These are phyloP conservation scores for Fusarium armeniacum DNA, from an alignment of 2,329 filamentous ascomycete genomes.

Conservation along the genomic window DNA sequence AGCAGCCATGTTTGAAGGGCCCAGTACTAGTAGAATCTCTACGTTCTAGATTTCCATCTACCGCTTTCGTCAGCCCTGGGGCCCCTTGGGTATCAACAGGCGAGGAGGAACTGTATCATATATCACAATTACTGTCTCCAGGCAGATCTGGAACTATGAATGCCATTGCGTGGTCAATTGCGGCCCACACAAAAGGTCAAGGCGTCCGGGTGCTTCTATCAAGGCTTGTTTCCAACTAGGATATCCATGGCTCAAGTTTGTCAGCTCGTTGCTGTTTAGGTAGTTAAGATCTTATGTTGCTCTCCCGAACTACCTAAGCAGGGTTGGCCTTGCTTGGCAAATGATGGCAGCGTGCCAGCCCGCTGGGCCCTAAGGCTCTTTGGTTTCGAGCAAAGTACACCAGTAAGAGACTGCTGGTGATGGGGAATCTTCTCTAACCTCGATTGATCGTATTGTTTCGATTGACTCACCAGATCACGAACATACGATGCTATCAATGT, in stretches of 20 bases:
- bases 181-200: neutral
- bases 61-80: constrained; percentile 5
- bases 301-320: constrained; percentile 14
- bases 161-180: neutral
- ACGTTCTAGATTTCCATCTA: neutral
- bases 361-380: neutral
- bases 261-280: constrained; percentile 1
- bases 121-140: neutral
- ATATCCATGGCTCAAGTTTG: constrained; percentile 4
- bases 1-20: neutral
- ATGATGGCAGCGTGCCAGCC: neutral
- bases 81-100: neutral
- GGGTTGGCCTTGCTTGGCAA: constrained; percentile 14
- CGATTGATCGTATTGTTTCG: neutral
- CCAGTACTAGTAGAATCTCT: neutral
- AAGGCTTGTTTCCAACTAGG: neutral
- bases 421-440: neutral
- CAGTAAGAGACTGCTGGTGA: neutral
- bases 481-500: neutral
- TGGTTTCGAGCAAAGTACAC: neutral
- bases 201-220: neutral
- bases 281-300: neutral
- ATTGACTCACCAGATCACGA: neutral
- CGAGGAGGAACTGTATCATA: neutral
- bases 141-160: neutral